Percentiles rank a stretch among this genome's conserved stretches.
phyloP scores from a whole-genome alignment of 2,329 filamentous ascomycete species.

The Colletotrichum nymphaeae region DNA sequence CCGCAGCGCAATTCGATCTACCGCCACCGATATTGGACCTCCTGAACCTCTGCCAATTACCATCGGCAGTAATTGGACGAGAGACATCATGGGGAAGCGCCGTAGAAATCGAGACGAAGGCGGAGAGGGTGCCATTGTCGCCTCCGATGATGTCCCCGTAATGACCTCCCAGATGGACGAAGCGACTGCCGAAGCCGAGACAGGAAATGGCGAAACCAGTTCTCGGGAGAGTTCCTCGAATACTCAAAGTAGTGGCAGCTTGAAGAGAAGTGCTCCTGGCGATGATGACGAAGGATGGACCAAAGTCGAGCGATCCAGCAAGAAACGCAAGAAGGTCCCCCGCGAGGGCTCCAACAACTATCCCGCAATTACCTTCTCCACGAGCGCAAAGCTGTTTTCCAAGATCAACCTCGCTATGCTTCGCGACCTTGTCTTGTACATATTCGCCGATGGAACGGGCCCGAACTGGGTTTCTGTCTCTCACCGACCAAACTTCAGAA shows the following conservation, averaged over 20 bases:
- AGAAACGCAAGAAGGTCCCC: slow-evolving; percentile 72
- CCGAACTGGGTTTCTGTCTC: slow-evolving; percentile 74
- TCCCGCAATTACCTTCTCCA: slow-evolving; percentile 68
- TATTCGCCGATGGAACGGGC: slow-evolving; percentile 73
- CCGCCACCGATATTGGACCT: background rate
- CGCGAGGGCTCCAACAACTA: slow-evolving; percentile 67
- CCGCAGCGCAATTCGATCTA: background rate
- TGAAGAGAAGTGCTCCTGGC: slow-evolving; percentile 61
- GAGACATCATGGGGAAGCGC: slow-evolving; percentile 17
- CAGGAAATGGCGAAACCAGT: background rate
- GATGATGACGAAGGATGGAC: slow-evolving; percentile 62
- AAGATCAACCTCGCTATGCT: slow-evolving; percentile 73
- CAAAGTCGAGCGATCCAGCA: slow-evolving; percentile 63
- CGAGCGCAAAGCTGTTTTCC: slow-evolving; percentile 67
- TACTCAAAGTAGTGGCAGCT: slow-evolving; percentile 50
- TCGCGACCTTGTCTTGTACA: slow-evolving; percentile 73
- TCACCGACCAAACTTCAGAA: slow-evolving; percentile 74
- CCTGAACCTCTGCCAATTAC: background rate
- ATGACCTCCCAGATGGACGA: background rate
- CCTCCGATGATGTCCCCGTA: background rate
- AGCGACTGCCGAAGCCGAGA: background rate
- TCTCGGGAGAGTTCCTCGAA: slow-evolving; percentile 31
- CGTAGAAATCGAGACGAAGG: slow-evolving; percentile 19
- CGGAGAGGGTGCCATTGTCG: slow-evolving; percentile 23
- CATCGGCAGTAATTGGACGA: background rate